These are phyloP conservation scores for Phialocephala subalpina DNA, from an alignment of 2,329 filamentous ascomycete genomes.

Conservation along the genomic window DNA sequence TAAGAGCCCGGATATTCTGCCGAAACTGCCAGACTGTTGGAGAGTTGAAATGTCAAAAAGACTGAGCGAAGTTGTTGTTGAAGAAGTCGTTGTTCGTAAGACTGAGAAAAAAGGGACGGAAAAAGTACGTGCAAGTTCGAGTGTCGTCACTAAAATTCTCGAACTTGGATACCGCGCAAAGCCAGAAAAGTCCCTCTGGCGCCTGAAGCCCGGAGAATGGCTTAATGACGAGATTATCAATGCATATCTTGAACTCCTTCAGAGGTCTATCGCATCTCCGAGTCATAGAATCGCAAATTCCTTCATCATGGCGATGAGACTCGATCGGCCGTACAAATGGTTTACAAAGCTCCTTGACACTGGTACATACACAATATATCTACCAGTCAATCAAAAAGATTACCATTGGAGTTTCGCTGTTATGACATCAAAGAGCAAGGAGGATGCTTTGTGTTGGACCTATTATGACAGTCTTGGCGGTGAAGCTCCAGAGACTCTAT, in stretches of 20 bases:
- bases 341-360: slow-evolving; percentile 21
- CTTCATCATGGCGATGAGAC: slow-evolving; percentile 17
- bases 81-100: background rate
- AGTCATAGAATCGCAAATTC: slow-evolving; percentile 17
- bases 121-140: slow-evolving; percentile 14
- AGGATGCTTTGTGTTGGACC: slow-evolving; percentile 16
- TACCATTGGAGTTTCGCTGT: slow-evolving; percentile 27
- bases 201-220: slow-evolving; percentile 24
- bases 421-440: slow-evolving; percentile 21
- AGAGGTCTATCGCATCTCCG: slow-evolving; percentile 19
- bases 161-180: slow-evolving; percentile 24
- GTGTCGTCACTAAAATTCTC: slow-evolving; percentile 22
- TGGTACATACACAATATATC: slow-evolving; percentile 28
- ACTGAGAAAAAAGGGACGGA: background rate
- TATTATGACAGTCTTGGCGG: slow-evolving; percentile 27
- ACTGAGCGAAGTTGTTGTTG: slow-evolving; percentile 26
- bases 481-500: slow-evolving; percentile 12
- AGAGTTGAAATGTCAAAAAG: slow-evolving; percentile 25
- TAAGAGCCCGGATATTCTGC: slow-evolving; percentile 11
- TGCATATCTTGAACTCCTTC: slow-evolving; percentile 29
- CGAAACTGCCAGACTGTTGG: slow-evolving; percentile 23
- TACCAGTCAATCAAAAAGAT: slow-evolving; percentile 19
- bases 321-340: slow-evolving; percentile 14
- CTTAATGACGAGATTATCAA: slow-evolving; percentile 31
- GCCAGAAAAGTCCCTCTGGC: slow-evolving; percentile 25